Evolutionary conservation across 306 rosid genomes (phyloP).

Genomic region (Aeschynomene evenia): DNA sequence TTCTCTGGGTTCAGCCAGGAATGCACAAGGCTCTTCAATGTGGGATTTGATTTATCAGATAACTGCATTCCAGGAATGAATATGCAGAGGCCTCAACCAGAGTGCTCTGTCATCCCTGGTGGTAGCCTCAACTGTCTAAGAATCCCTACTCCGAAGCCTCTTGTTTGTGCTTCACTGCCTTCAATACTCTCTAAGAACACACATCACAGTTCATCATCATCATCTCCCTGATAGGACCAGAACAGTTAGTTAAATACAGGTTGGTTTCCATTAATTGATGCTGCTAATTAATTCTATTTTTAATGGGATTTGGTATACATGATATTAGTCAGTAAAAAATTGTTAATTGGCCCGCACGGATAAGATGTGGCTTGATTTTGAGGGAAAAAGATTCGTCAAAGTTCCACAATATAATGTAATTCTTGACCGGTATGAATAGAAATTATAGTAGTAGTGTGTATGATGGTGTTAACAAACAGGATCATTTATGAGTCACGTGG

Average conservation of each 20-base stretch:
- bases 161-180: slow-evolving; percentile 53
- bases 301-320: slow-evolving; percentile 11
- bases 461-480: slow-evolving; percentile 14
- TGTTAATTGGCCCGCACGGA: slow-evolving; percentile 18
- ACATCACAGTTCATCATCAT: slow-evolving; percentile 33
- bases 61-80: slow-evolving; percentile 82
- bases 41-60: slow-evolving; percentile 76
- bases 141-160: slow-evolving; percentile 66
- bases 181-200: not conserved
- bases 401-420: not conserved
- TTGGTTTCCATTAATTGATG: slow-evolving; percentile 32
- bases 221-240: slow-evolving; percentile 38
- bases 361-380: slow-evolving; percentile 18
- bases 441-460: not conserved
- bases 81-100: slow-evolving; percentile 82
- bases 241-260: not conserved
- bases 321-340: not conserved
- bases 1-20: slow-evolving; percentile 76
- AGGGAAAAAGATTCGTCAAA: not conserved
- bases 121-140: slow-evolving; percentile 72
- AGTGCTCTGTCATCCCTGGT: slow-evolving; percentile 77
- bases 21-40: slow-evolving; percentile 54
- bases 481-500: slow-evolving; percentile 33
- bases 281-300: slow-evolving; percentile 37
- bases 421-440: not conserved